Evolutionary conservation across 148 eudicot species (phyloP).

Genomic region (Rhododendron vialii): DNA sequence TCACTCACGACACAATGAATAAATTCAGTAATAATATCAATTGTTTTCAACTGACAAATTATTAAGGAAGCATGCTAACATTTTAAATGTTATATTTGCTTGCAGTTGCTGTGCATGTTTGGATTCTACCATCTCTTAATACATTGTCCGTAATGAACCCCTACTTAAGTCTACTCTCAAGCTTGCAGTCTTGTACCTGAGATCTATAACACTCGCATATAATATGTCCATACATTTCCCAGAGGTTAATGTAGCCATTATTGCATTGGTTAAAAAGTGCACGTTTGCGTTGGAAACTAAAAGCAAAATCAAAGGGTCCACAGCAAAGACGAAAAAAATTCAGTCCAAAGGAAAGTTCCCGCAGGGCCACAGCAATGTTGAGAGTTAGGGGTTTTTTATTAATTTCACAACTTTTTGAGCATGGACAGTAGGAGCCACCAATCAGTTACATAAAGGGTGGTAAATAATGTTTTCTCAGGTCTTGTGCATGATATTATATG

Average conservation of each 20-base stretch:
- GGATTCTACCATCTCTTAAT: background rate
- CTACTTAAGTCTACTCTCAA: background rate
- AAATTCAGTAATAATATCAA: background rate
- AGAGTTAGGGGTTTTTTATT: background rate
- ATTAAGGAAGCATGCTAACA: background rate
- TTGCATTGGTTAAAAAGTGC: background rate
- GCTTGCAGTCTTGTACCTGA: background rate
- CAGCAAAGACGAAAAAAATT: background rate
- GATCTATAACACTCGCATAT: background rate
- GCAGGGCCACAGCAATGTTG: background rate
- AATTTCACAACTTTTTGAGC: background rate
- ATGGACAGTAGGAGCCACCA: background rate
- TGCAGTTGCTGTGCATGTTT: background rate
- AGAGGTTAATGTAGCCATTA: background rate
- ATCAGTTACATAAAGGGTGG: background rate
- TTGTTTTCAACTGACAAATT: background rate
- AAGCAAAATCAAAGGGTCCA: background rate
- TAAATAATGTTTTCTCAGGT: background rate
- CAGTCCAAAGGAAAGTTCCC: background rate
- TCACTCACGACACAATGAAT: background rate
- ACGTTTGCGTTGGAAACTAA: background rate
- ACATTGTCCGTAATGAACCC: background rate
- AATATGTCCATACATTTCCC: conserved; percentile 9
- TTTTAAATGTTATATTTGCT: background rate
- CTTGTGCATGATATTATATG: background rate